A percentile compares a stretch with the other conserved stretches of the same genome.
These are phyloP conservation scores for Metarhizium robertsii DNA, from an alignment of 2,329 filamentous ascomycete species.

Conservation along the genomic window DNA sequence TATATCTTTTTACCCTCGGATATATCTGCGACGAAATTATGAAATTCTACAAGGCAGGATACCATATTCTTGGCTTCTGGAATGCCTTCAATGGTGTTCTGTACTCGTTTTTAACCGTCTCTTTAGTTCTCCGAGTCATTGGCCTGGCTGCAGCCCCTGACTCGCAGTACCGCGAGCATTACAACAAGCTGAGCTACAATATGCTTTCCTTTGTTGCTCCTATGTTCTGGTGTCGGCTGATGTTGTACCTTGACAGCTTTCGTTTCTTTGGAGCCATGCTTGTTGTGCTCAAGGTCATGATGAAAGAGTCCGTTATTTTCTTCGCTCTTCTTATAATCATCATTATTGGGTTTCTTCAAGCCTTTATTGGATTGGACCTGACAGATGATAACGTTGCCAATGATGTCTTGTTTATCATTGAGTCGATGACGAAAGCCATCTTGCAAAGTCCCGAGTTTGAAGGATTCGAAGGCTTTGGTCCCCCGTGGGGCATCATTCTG, in stretches of 20 bases:
- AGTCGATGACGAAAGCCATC: constrained; percentile 80
- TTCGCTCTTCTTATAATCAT: constrained; percentile 84
- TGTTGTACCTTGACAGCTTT: constrained; percentile 88
- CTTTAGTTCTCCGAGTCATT: constrained; percentile 69
- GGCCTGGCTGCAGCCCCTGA: constrained; percentile 56
- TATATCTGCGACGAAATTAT: constrained; percentile 80
- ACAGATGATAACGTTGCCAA: constrained; percentile 61
- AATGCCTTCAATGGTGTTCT: constrained; percentile 86
- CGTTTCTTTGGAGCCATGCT: constrained; percentile 98
- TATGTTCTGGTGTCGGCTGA: constrained; percentile 90
- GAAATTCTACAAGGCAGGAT: constrained; percentile 92
- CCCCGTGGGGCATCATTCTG: constrained; percentile 86
- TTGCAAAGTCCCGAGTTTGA: constrained; percentile 87
- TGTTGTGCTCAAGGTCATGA: constrained; percentile 90
- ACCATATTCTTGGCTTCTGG: constrained; percentile 91
- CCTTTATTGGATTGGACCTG: constrained; percentile 84
- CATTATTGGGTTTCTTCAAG: constrained; percentile 80
- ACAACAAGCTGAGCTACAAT: constrained; percentile 83
- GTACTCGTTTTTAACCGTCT: constrained; percentile 69
- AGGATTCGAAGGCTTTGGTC: constrained; percentile 82
- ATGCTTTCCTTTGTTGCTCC: constrained; percentile 88
- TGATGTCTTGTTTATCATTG: constrained; percentile 65
- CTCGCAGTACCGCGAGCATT: constrained; percentile 38
- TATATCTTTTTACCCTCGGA: constrained; percentile 86
- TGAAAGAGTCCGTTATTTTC: constrained; percentile 91